Conservation (phyloP, 2,329 filamentous ascomycete genomes). For the Didymella exigua region DNA sequence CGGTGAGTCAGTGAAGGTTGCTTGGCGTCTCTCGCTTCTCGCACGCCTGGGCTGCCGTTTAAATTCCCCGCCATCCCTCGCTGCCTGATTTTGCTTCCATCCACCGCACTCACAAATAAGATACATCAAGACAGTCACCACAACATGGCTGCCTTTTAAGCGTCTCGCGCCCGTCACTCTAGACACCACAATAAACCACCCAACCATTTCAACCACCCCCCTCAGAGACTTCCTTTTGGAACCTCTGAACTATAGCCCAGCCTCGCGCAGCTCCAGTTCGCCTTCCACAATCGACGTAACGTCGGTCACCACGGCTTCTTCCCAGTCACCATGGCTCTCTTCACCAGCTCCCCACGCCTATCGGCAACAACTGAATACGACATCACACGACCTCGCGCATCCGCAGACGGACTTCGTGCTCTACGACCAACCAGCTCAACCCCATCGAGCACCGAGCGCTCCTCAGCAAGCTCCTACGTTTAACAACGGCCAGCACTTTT, state of each 20-base stretch:
- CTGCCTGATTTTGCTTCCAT: constrained; percentile 41
- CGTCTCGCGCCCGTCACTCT: constrained; percentile 41
- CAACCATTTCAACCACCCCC: constrained; percentile 34
- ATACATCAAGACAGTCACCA: constrained; percentile 40
- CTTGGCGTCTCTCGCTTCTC: constrained; percentile 28
- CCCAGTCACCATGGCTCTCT: constrained; percentile 77
- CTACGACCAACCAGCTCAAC: constrained; percentile 62
- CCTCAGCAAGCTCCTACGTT: constrained; percentile 63
- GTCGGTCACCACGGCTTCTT: constrained; percentile 84
- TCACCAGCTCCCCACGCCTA: constrained; percentile 61
- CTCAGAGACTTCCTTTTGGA: constrained; percentile 51
- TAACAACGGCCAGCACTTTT: constrained; percentile 65
- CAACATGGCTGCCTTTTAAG: constrained; percentile 49
- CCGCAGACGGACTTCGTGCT: constrained; percentile 78
- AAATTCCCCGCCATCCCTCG: constrained; percentile 35
- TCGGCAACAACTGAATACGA: constrained; percentile 56
- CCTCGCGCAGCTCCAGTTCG: constrained; percentile 64
- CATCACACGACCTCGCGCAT: constrained; percentile 51
- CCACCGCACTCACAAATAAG: constrained; percentile 27
- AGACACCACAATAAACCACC: constrained; percentile 33
- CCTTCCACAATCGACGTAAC: constrained; percentile 66
- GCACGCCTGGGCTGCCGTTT: constrained; percentile 19
- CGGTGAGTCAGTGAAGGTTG: constrained; percentile 24
- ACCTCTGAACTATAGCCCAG: constrained; percentile 69
- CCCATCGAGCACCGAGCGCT: constrained; percentile 58